Evolutionary conservation across 1,284 basidiomycete species (phyloP), one percentile per base, ranked within the genome.

Genomic region (Microstroma glucosiphilum): DNA sequence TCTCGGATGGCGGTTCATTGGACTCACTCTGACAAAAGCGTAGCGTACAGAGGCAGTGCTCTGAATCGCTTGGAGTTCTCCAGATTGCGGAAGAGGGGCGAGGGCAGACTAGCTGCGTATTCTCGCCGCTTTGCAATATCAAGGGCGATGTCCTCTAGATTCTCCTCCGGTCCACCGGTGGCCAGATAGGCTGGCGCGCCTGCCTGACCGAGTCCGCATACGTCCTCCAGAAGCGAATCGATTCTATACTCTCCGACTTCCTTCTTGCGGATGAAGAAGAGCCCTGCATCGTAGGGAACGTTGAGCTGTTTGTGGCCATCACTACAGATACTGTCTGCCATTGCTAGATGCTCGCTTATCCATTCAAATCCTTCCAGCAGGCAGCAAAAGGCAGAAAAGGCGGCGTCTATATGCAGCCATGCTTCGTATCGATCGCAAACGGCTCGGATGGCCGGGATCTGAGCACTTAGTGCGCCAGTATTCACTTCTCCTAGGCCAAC

Each of bases 371-470:
- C 80, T 11, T 82, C 81, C 43, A 82, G 71, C 0, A 82, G 67
- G 12, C 75, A 73, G 0, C 81, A 82, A 56, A 84, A 83, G 0
- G 81, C 82, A 1, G 81, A 82, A 59, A 84, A 84, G 2, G 83
- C 83, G 4, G 80, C 83, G 69, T 84, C 83, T 40, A 84, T 74
- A 67, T 84, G 83, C 2, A 84, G 68, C 83, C 83, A 84, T 0
- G 81, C 82, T 6, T 68, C 72, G 62, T 82, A 81, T 30, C 63
- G 43, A 58, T 79, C 78, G 60, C 82, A 83, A 30, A 84, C 67
- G 61, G 2, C 80, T 76, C 11, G 42, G 2, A 83, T 73, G 1
- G 70, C 61, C 13, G 61, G 66, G 30, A 81, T 60, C 13, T 76
- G 69, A 11, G 69, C 72, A 1, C 80, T 82, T 4, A 65, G 54